These are phyloP conservation scores for Nicotiana undulata DNA, from an alignment of 257 asterid genomes.

Conservation along the genomic window DNA sequence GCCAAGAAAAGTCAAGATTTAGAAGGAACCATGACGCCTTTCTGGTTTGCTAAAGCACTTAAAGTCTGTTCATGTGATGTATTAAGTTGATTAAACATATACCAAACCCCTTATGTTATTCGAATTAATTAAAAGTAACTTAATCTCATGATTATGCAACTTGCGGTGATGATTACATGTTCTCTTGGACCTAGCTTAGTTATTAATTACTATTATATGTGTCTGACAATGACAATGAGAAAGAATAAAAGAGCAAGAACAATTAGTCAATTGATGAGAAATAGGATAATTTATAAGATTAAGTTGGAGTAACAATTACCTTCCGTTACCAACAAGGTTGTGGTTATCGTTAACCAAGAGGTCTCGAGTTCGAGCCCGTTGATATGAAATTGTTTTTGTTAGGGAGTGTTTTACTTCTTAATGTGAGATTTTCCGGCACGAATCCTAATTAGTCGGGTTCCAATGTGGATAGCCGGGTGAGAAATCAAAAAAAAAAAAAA, in stretches of 20 bases:
- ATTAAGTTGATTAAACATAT: conserved; percentile 4
- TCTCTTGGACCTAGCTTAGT: background rate
- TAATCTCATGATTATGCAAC: background rate
- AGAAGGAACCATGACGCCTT: background rate
- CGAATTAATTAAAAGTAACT: background rate
- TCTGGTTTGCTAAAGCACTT: background rate
- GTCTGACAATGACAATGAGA: background rate
- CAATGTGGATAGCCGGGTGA: no score
- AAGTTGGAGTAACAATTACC: no score
- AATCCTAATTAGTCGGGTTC: no score
- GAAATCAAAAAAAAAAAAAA: no score
- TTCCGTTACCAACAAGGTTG: no score
- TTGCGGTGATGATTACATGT: conserved; percentile 1
- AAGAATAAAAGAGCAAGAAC: background rate
- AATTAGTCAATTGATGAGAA: background rate
- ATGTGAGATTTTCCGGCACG: no score
- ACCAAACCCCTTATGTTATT: background rate
- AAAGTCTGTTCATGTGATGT: background rate
- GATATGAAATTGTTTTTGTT: no score
- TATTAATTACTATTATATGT: background rate
- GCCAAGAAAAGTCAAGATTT: background rate
- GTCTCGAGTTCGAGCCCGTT: no score
- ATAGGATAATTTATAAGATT: background rate
- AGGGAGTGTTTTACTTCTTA: no score
- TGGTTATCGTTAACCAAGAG: no score